Base-by-base conservation (phyloP, 805 yeast species). In the Yamadazyma takamatsuzukensis region DNA sequence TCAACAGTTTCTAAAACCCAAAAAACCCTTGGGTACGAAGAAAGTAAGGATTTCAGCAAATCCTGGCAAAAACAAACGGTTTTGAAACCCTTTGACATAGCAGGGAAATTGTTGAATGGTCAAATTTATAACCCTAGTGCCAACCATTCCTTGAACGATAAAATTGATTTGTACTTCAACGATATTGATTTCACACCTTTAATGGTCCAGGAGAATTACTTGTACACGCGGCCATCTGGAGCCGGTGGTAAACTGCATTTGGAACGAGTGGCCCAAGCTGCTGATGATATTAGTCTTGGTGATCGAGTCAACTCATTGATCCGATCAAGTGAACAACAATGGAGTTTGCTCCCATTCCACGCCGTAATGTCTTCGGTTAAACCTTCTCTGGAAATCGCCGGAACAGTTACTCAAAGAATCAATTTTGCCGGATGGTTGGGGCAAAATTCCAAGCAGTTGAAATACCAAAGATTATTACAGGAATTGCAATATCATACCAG, bases 181-280 rank as follows among this genome's bases (percentile, higher is more conserved):
- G 98, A 93, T 59, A 84, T 86, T 59, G 96, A 88, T 52, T 83
- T 93, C 54, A 80, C 95, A 1, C 97, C 98, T 4, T 68, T 90
- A 40, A 90, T 93, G 97, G 75, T 93, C 33, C 97, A 90, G 53
- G 98, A 93, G 55, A 93, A 93, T 60, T 93, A 93, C 54, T 57
- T 86, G 30, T 61, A 61, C 21, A 80, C 94, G 0, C 64, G 63
- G 25, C 96, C 95, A 2, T 39, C 67, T 6, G 57, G 58, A 17
- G 59, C 65, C 12, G 51, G 63, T 36, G 64, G 72, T n/a, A 44
- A 61, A 15, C 65, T 72, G 8, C 85, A 79, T 43, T 58, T 90
- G 37, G 68, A 73, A 41, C 63, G 78, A 12, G 78, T 82, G 1
- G 82, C 86, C 1, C 61, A 68, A 18, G 97, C 98, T 0, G 86